phyloP scores from a whole-genome alignment of 495 filamentous ascomycete species.

The Penicillium parvum region DNA sequence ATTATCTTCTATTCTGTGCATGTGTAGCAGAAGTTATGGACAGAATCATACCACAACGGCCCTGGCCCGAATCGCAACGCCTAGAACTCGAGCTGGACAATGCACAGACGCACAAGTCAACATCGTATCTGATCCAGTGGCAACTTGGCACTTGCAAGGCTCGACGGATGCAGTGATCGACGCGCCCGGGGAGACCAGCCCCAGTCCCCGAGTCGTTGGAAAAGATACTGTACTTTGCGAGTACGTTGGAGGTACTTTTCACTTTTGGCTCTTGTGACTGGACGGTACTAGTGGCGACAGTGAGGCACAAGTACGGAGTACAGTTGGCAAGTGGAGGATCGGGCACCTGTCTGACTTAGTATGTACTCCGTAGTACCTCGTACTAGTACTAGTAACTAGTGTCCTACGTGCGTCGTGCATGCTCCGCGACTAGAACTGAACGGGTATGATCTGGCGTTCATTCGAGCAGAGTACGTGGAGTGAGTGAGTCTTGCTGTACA shows the following conservation, averaged over 20 bases:
- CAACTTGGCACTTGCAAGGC: conserved; percentile 18
- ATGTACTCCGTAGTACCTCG: no score
- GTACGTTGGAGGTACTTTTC: no score
- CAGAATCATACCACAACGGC: background rate
- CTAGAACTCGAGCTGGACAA: conserved; percentile 11
- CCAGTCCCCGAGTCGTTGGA: conserved; percentile 14
- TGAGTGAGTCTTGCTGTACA: background rate
- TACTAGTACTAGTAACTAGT: no score
- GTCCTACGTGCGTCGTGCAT: no score
- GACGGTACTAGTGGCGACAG: conserved; percentile 5
- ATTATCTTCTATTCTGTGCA: no score
- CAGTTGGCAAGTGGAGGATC: conserved; percentile 5
- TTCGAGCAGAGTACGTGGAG: conserved; percentile 17
- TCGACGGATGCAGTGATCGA: conserved; percentile 24
- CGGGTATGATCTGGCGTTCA: conserved; percentile 18
- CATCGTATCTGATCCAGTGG: no score
- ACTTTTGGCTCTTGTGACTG: background rate
- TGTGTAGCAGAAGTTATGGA: background rate
- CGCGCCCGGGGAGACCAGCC: conserved; percentile 13
- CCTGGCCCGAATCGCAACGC: conserved; percentile 16
- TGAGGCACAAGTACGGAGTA: conserved; percentile 12
- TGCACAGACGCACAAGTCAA: background rate
- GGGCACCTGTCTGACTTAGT: conserved; percentile 21
- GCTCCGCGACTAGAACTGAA: conserved; percentile 14
- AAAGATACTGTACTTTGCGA: conserved; percentile 3